A percentile compares a stretch with the other conserved stretches of the same genome.
These are phyloP conservation scores for Metarhizium humberi DNA, from an alignment of 2,329 filamentous ascomycete species.

Conservation along the genomic window DNA sequence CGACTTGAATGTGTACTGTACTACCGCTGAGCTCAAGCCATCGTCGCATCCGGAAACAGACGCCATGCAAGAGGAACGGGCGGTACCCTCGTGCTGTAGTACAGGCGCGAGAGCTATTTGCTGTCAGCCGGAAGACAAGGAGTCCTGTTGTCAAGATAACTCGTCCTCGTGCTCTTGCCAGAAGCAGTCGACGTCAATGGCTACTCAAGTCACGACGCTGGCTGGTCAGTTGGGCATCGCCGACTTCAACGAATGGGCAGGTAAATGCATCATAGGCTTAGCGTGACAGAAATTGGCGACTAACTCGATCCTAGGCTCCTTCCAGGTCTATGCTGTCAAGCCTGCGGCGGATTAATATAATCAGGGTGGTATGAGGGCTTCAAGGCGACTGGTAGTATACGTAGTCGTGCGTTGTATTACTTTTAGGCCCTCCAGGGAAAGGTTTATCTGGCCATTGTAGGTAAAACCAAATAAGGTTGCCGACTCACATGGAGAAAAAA, in stretches of 20 bases:
- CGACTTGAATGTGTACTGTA: conserved; percentile 37
- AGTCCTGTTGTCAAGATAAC: no score
- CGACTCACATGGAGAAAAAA: no score
- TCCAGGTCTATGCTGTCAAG: background rate
- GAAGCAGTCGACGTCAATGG: background rate
- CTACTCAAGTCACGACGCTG: background rate
- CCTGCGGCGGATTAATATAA: background rate
- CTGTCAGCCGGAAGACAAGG: no score
- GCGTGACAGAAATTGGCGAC: background rate
- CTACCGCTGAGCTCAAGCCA: background rate
- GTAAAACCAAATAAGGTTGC: no score
- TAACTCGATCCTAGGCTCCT: background rate
- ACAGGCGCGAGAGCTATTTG: background rate
- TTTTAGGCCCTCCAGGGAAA: no score
- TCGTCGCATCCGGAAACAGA: no score
- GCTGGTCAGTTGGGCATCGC: background rate
- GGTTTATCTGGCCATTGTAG: no score
- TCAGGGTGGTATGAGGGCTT: no score
- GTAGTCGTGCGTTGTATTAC: no score
- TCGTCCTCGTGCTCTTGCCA: no score
- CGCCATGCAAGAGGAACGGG: no score
- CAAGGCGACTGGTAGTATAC: no score
- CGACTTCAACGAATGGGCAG: background rate
- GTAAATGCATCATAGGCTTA: background rate
- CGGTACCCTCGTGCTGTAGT: background rate